phyloP scores from a whole-genome alignment of 1,284 basidiomycete genomes.

The Puccinia triticina region DNA sequence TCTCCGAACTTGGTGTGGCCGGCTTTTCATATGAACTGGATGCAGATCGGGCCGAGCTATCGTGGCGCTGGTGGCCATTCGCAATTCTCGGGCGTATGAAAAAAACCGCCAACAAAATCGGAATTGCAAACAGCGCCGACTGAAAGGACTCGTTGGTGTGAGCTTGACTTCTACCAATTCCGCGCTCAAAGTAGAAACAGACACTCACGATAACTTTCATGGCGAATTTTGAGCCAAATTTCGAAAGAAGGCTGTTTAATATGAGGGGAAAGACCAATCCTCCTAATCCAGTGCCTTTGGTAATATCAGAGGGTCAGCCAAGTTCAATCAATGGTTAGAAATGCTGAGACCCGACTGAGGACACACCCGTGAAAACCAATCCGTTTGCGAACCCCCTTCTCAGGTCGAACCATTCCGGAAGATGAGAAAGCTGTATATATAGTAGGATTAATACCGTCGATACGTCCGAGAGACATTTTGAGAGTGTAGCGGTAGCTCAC shows the following conservation, averaged over 20 bases:
- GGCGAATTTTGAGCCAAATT: slow-evolving; percentile 12
- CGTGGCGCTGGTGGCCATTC: background rate
- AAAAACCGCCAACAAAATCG: background rate
- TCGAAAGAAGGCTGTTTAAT: slow-evolving; percentile 29
- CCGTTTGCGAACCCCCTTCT: slow-evolving; percentile 42
- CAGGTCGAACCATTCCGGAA: slow-evolving; percentile 41
- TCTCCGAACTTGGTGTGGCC: background rate
- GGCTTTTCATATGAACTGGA: background rate
- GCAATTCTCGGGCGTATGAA: slow-evolving; percentile 6
- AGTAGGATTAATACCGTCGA: background rate
- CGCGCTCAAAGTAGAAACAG: background rate
- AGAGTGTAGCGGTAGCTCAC: background rate
- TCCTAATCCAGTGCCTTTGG: slow-evolving; percentile 31
- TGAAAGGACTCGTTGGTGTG: background rate
- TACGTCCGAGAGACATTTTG: too few species aligned
- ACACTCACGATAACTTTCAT: slow-evolving; percentile 22
- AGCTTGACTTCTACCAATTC: background rate
- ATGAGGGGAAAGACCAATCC: slow-evolving; percentile 43
- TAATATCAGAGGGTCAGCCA: background rate
- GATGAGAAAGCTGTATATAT: slow-evolving; percentile 35
- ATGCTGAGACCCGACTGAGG: background rate
- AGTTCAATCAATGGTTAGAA: background rate
- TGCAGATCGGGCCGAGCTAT: background rate
- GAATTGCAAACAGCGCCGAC: background rate
- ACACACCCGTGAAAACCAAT: slow-evolving; percentile 43